Evolutionary conservation across 768 basidiomycete genomes (phyloP), one percentile per base, ranked within the genome.

Genomic region (Lactarius evosmus): DNA sequence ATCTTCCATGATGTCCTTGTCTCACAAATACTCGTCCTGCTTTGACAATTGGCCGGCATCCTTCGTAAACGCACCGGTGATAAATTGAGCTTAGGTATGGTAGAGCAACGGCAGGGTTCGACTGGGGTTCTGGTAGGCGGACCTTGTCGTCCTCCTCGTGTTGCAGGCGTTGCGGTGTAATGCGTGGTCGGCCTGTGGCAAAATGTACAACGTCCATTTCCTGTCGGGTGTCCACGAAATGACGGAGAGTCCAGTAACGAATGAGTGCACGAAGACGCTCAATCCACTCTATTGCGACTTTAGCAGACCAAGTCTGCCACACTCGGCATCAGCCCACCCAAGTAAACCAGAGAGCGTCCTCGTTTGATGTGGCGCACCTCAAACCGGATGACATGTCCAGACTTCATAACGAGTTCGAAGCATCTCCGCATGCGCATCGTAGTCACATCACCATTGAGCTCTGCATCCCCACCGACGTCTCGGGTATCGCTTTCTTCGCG

Each of bases 41-140:
- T 70, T 86, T 87, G 44, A 86, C 72, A 53, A 95, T 84, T 6
- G 91, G 80, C 63, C 85, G 83, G 70, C 96, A 98, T 0, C 84
- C 86, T 40, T 89, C 83, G 65, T 95, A 72, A 2, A 88, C 79
- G 71, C 96, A 98, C 94, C 92, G 94, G 69, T 91, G 90, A 79
- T 91, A 95, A 51, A 94, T 73, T 0, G 81, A 78, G 54, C 82
- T 77, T 53, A 95, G 75, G 14, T 84, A 81, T 4, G 85, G 81
- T 44, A 85, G 75, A 8, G 82, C 79, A 11, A 79, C 77, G 27
- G 84, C 83, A 17, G 80, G 75, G 69, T 85, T 81, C 1, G 78
- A 74, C 2, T 38, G 56, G 1, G 83, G 82, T 12, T 81, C 73
- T 66, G 84, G 83, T n/a, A 82, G 82, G 27, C 78, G 76, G 25